phyloP scores from a whole-genome alignment of 1,284 basidiomycete species.

The Cryptococcus jaspeensis region DNA sequence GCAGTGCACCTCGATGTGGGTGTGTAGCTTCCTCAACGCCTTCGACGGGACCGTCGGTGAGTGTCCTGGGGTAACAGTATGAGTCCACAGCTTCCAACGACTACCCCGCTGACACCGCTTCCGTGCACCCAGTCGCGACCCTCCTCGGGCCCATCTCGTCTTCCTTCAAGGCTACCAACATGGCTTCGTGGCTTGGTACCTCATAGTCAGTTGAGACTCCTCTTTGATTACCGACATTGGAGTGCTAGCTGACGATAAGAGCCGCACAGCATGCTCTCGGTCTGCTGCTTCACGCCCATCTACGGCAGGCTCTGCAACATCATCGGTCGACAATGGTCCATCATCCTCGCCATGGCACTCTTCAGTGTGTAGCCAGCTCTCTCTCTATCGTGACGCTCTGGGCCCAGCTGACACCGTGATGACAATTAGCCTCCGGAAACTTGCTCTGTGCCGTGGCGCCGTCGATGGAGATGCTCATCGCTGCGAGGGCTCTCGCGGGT shows the following conservation, averaged over 20 bases:
- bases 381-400: neutral
- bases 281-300: constrained; percentile 83
- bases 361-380: constrained; percentile 61
- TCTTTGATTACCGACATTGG: neutral
- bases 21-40: constrained; percentile 63
- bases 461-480: constrained; percentile 78
- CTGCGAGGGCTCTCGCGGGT: constrained; percentile 76
- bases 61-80: constrained; percentile 14
- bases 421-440: constrained; percentile 68
- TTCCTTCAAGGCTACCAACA: constrained; percentile 50
- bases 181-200: constrained; percentile 82
- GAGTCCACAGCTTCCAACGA: neutral
- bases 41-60: constrained; percentile 63
- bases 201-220: constrained; percentile 51
- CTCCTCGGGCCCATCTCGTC: constrained; percentile 56
- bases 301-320: constrained; percentile 87
- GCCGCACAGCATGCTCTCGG: constrained; percentile 62
- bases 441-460: constrained; percentile 76
- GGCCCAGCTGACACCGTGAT: neutral
- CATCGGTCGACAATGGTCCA: constrained; percentile 72
- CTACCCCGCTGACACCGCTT: too few species aligned
- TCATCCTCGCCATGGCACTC: constrained; percentile 68
- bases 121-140: constrained; percentile 53
- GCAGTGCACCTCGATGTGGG: constrained; percentile 26
- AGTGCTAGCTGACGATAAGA: neutral